Evolutionary conservation across 305 asterid genomes (phyloP), one percentile per base, ranked within the genome.

Genomic region (Stenogyne calaminthoides): DNA sequence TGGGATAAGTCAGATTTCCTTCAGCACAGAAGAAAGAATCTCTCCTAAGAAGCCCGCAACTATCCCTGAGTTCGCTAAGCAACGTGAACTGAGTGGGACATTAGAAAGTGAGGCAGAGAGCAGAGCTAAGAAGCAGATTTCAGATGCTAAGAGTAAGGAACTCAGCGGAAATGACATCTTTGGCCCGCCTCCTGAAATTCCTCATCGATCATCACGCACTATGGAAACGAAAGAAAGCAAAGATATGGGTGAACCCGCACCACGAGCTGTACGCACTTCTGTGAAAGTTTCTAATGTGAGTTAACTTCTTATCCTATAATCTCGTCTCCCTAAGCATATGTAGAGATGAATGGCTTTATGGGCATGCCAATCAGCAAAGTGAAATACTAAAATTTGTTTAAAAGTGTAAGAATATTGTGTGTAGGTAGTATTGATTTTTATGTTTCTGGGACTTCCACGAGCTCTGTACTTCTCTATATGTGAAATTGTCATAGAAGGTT

Each of bases 1-100:
- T 74, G 97, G 97, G 37, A 88, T 91, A 78, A 91, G 98, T 81
- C 98, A 94, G 88, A 94, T 94, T 64, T 91, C 97, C 47, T 94
- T 94, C 78, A 81, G 97, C 72, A 87, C 91, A 0, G 97, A 91
- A 39, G 98, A 94, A 80, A 84, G 34, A 64, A 62, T 91, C 72
- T 94, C 98, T 61, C 97, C 97, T 5, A 91, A 89, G 85, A 94
- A 89, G 81, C 97, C 97, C 4, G 78, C 87, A 63, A 85, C 88
- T 67, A 64, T 91, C 64, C 82, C 98, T 22, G 98, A 94, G 88
- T 90, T 91, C n/a, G 97, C 97, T 34, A 94, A 94, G 80, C 96
- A 94, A 80, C 93, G 98, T 9, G 98, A 94, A 78, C 82, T 91
- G 77, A 85, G 97, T 73, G 98, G 98, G 75, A 91, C 94, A 7